Percentiles rank a stretch among this genome's conserved stretches.
These are phyloP conservation scores for Metschnikowia chrysomelidarum DNA, from an alignment of 805 yeast genomes.

Conservation along the genomic window DNA sequence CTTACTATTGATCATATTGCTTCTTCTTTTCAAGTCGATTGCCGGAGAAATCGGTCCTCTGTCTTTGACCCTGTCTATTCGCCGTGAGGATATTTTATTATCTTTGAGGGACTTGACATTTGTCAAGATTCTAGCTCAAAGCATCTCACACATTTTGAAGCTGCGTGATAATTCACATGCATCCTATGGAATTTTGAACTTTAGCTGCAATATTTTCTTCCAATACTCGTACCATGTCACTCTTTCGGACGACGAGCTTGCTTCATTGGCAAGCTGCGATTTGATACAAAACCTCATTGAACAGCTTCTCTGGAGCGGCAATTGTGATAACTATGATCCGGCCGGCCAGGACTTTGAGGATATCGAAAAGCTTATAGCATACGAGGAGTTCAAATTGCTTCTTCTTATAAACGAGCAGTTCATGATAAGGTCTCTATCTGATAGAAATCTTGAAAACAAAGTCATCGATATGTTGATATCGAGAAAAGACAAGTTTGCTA, in stretches of 20 bases:
- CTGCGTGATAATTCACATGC: constrained; percentile 20
- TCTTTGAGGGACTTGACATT: constrained; percentile 61
- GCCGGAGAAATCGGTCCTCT: constrained; percentile 22
- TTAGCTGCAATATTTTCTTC: constrained; percentile 40
- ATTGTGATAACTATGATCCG: constrained; percentile 33
- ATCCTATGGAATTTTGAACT: constrained; percentile 34
- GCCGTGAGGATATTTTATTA: constrained; percentile 17
- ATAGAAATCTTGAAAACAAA: constrained; percentile 35
- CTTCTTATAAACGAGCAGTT: constrained; percentile 85
- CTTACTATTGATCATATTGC: constrained; percentile 33
- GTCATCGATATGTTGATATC: constrained; percentile 51
- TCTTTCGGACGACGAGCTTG: constrained; percentile 34
- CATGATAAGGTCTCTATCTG: constrained; percentile 55
- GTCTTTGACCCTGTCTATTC: constrained; percentile 17
- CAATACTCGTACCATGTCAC: constrained; percentile 39
- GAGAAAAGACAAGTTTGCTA: constrained; percentile 21
- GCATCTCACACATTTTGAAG: constrained; percentile 28
- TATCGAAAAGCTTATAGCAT: constrained; percentile 50
- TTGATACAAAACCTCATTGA: constrained; percentile 30
- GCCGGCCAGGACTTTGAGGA: constrained; percentile 31
- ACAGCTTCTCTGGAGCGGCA: constrained; percentile 32
- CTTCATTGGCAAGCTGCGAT: constrained; percentile 23
- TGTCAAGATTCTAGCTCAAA: constrained; percentile 38
- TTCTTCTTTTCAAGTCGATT: constrained; percentile 33
- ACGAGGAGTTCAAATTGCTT: constrained; percentile 66